A percentile compares a stretch with the other conserved stretches of the same genome.
These are phyloP conservation scores for Lentinus tigrinus DNA, from an alignment of 768 basidiomycete species.

Conservation along the genomic window DNA sequence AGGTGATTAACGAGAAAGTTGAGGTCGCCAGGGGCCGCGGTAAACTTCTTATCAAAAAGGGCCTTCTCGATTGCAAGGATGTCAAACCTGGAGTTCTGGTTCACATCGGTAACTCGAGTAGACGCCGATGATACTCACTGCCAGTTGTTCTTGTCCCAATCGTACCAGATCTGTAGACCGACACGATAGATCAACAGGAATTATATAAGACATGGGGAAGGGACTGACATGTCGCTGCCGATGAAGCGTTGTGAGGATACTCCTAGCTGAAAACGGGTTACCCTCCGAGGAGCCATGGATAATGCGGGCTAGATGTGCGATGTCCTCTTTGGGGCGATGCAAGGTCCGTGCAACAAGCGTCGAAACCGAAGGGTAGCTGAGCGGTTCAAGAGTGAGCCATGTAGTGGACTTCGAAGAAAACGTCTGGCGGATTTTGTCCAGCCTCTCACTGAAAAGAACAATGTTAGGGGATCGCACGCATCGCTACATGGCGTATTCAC, in stretches of 20 bases:
- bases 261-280: constrained; percentile 70
- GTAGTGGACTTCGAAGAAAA: constrained; percentile 60
- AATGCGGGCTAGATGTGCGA: constrained; percentile 50
- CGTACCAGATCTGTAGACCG: constrained; percentile 53
- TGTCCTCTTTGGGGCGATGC: constrained; percentile 57
- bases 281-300: constrained; percentile 60
- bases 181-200: neutral
- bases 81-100: constrained; percentile 43
- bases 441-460: constrained; percentile 32
- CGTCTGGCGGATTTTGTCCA: constrained; percentile 54
- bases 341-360: constrained; percentile 63
- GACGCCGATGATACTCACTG: constrained; percentile 39
- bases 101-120: neutral
- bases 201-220: neutral
- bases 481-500: constrained; percentile 7
- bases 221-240: constrained; percentile 57
- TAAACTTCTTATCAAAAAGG: constrained; percentile 48
- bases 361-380: constrained; percentile 55
- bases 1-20: constrained; percentile 60
- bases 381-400: constrained; percentile 66
- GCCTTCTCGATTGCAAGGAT: constrained; percentile 55
- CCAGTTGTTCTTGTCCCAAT: constrained; percentile 68
- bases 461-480: neutral
- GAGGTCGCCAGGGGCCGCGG: constrained; percentile 58
- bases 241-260: constrained; percentile 60